Evolutionary conservation across 352 stramenopile genomes (phyloP).

Genomic region (Pythium phragmiticola): DNA sequence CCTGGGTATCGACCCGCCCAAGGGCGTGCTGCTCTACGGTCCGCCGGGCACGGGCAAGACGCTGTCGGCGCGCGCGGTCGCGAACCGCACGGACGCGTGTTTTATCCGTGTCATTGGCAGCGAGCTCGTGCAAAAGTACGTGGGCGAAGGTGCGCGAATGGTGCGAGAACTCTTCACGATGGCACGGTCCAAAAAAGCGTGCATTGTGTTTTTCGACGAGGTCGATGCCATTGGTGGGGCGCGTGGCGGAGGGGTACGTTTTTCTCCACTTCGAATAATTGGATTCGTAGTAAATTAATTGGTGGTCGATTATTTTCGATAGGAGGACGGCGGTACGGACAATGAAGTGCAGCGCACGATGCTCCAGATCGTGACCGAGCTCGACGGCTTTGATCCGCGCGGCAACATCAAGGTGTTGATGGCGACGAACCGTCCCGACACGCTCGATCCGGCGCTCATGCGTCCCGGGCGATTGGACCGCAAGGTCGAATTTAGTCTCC

Average conservation of each 20-base stretch:
- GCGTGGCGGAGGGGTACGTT: conserved; percentile 60
- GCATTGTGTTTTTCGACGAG: conserved; percentile 99
- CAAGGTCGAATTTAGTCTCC: conserved; percentile 99
- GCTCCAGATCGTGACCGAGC: conserved; percentile 99
- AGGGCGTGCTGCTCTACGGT: conserved; percentile 98
- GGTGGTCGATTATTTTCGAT: background rate
- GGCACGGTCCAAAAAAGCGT: conserved; percentile 98
- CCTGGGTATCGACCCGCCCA: conserved; percentile 98
- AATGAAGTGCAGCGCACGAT: conserved; percentile 99
- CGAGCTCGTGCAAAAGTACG: conserved; percentile 99
- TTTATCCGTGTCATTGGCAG: conserved; percentile 99
- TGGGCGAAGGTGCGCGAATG: conserved; percentile 98
- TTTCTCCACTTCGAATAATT: background rate
- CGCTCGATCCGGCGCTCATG: conserved; percentile 95
- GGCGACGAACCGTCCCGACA: conserved; percentile 98
- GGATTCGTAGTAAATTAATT: background rate
- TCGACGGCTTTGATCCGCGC: conserved; percentile 98
- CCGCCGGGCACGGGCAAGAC: conserved; percentile 98
- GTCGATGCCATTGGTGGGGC: conserved; percentile 97
- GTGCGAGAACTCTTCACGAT: conserved; percentile 99
- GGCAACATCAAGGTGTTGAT: conserved; percentile 99
- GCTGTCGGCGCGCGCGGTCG: conserved; percentile 95
- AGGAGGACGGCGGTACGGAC: conserved; percentile 94
- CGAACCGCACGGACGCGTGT: conserved; percentile 98
- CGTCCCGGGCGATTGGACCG: conserved; percentile 96